Evolutionary conservation across 306 rosid species (phyloP).

Genomic region (Datisca glomerata): DNA sequence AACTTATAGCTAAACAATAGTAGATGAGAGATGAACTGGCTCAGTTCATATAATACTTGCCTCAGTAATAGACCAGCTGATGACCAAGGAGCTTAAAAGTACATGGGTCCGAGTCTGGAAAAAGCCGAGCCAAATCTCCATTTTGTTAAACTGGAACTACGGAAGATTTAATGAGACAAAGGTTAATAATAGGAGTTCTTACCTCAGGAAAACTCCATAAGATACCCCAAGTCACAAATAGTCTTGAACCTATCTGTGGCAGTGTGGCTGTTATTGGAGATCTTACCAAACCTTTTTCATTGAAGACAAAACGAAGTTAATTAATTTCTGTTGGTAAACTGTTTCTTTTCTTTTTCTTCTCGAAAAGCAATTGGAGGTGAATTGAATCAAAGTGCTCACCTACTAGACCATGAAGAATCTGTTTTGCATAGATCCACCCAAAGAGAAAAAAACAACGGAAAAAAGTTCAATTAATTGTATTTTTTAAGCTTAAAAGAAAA

Average conservation of each 20-base stretch:
- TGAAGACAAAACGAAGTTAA: conserved; percentile 1
- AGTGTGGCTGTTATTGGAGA: conserved; percentile 79
- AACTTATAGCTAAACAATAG: no score
- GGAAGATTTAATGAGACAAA: background rate
- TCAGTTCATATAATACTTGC: conserved; percentile 52
- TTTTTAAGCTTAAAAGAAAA: no score
- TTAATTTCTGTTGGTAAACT: no score
- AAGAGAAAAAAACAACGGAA: no score
- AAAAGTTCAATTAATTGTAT: no score
- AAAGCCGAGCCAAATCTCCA: conserved; percentile 2
- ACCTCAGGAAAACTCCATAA: conserved; percentile 91
- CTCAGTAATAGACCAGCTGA: conserved; percentile 85
- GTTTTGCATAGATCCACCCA: conserved; percentile 11
- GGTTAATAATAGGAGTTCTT: background rate
- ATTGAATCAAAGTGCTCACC: conserved; percentile 77
- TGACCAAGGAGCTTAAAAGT: conserved; percentile 53
- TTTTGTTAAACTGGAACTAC: background rate
- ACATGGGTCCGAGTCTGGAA: conserved; percentile 43
- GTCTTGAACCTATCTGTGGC: conserved; percentile 70
- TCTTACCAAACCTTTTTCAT: conserved; percentile 55
- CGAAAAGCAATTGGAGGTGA: no score
- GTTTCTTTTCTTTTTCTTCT: no score
- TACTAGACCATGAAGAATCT: conserved; percentile 80
- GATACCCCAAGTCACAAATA: conserved; percentile 73
- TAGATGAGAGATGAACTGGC: no score